Evolutionary conservation across 1,284 basidiomycete species (phyloP).

Genomic region (Ustilago cynodontis): DNA sequence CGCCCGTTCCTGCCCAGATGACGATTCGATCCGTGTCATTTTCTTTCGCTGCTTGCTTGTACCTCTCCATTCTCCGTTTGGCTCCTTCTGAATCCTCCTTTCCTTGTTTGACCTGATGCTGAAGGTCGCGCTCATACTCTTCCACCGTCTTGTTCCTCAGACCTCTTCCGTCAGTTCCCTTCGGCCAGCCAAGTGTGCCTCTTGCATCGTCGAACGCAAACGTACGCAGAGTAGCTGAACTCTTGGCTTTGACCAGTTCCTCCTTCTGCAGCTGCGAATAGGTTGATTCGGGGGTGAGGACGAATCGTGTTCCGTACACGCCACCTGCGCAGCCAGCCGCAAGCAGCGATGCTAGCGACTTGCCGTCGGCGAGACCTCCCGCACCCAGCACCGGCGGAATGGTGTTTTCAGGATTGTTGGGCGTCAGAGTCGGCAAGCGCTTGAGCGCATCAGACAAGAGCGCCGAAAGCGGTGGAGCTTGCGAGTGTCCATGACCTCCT

Average conservation of each 20-base stretch:
- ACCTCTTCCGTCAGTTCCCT: slow-evolving; percentile 64
- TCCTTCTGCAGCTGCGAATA: slow-evolving; percentile 63
- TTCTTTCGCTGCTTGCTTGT: slow-evolving; percentile 54
- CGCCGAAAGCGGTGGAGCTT: slow-evolving; percentile 57
- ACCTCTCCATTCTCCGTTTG: slow-evolving; percentile 53
- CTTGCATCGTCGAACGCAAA: slow-evolving; percentile 67
- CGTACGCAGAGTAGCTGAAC: slow-evolving; percentile 56
- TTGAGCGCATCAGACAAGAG: slow-evolving; percentile 39
- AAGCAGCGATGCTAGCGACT: slow-evolving; percentile 54
- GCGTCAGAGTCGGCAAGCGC: slow-evolving; percentile 20
- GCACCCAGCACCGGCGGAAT: slow-evolving; percentile 57
- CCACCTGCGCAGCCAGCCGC: slow-evolving; percentile 63
- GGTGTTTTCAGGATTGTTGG: slow-evolving; percentile 22
- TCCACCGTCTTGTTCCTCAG: slow-evolving; percentile 59
- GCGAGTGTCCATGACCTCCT: slow-evolving; percentile 64
- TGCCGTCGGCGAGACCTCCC: slow-evolving; percentile 61
- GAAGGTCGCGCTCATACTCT: slow-evolving; percentile 57
- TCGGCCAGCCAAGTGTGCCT: slow-evolving; percentile 64
- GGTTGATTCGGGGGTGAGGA: slow-evolving; percentile 62
- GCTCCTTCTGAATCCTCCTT: slow-evolving; percentile 27
- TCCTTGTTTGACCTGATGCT: slow-evolving; percentile 19
- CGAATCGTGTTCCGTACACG: slow-evolving; percentile 65
- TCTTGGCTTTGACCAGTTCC: slow-evolving; percentile 42
- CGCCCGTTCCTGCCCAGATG: slow-evolving; percentile 66
- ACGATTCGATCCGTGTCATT: slow-evolving; percentile 59